Base-by-base conservation (phyloP, 371 early-diverging fungal species). In the Mortierella sp. region DNA sequence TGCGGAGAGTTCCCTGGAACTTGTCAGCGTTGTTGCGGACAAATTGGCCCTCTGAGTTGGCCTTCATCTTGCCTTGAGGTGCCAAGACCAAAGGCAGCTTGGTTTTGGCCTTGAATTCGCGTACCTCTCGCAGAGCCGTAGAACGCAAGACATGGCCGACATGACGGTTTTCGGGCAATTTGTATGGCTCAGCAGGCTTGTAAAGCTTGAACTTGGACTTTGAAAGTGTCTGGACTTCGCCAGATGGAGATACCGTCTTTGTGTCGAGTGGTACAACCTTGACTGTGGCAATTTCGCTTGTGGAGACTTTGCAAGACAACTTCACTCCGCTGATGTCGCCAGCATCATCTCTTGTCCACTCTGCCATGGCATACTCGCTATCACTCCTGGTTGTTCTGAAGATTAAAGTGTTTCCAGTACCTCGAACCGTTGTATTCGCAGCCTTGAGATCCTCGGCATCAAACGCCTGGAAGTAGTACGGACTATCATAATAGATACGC, bases 321-420 rank as follows among this genome's bases (percentile, higher is more conserved):
- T 66, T 72, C 30, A 83, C 69, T 9, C 86, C 86, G 32, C 70
- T 64, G 57, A 86, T 73, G 22, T 55, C 26, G 20, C 85, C 85
- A 5, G 55, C 65, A 4, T 61, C 65, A 22, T 73, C 61, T 40
- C 74, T 57, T 8, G 54, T 71, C 86, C 86, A 86, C 59, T 86
- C 85, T 11, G 75, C 84, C 74, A 70, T 70, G 0, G 74, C 40
- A 55, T 69, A 86, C 22, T 75, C 73, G 18, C 62, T 51, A 14
- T 75, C 62, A n/a, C 39, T 62, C 4, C 61, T 26, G 26, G 18
- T 49, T 5, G 79, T 64, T 30, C 35, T 70, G 57, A 73, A 81
- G 16, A 83, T 76, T 2, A 75, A 0, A 1, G 74, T 52, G 18
- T 69, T 70, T 32, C 68, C 70, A 11, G 64, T 64, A 5, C 14